Conservation (phyloP, 768 basidiomycete species). For the Pisolithus orientalis region DNA sequence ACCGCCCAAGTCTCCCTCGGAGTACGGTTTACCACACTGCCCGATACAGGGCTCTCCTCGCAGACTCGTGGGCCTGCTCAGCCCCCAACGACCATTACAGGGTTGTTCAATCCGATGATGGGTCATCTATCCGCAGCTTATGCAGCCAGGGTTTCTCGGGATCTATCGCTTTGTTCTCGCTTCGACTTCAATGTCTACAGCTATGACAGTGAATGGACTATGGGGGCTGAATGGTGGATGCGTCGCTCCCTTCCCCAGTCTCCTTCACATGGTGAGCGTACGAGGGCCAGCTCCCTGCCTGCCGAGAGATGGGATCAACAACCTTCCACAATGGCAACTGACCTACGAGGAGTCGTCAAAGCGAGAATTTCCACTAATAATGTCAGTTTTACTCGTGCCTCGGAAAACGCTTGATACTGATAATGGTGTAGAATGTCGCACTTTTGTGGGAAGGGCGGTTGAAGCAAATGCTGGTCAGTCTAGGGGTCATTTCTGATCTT, state of each 20-base stretch:
- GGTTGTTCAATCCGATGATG: slow-evolving; percentile 93
- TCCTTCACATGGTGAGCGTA: slow-evolving; percentile 7
- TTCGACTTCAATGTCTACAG: slow-evolving; percentile 98
- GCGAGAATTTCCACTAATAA: slow-evolving; percentile 85
- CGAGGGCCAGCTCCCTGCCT: neutral
- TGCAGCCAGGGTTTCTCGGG: slow-evolving; percentile 78
- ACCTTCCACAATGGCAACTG: slow-evolving; percentile 11
- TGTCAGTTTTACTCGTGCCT: slow-evolving; percentile 38
- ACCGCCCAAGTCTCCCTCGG: slow-evolving; percentile 73
- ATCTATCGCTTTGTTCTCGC: slow-evolving; percentile 80
- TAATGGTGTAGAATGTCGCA: slow-evolving; percentile 62
- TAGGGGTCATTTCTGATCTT: slow-evolving; percentile 90
- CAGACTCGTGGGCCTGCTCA: slow-evolving; percentile 39
- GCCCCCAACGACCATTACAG: slow-evolving; percentile 91
- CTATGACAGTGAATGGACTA: slow-evolving; percentile 93
- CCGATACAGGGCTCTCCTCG: slow-evolving; percentile 67
- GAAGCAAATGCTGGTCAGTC: slow-evolving; percentile 80
- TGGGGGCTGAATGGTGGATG: slow-evolving; percentile 97
- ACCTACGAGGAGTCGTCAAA: slow-evolving; percentile 81
- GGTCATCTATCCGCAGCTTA: slow-evolving; percentile 92
- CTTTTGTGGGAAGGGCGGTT: slow-evolving; percentile 93
- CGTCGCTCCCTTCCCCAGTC: slow-evolving; percentile 43
- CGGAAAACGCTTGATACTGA: neutral
- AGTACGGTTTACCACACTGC: slow-evolving; percentile 88
- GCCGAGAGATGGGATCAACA: slow-evolving; percentile 6